Evolutionary conservation across 1,284 basidiomycete genomes (phyloP).

Genomic region (Hypsizygus ulmarius): DNA sequence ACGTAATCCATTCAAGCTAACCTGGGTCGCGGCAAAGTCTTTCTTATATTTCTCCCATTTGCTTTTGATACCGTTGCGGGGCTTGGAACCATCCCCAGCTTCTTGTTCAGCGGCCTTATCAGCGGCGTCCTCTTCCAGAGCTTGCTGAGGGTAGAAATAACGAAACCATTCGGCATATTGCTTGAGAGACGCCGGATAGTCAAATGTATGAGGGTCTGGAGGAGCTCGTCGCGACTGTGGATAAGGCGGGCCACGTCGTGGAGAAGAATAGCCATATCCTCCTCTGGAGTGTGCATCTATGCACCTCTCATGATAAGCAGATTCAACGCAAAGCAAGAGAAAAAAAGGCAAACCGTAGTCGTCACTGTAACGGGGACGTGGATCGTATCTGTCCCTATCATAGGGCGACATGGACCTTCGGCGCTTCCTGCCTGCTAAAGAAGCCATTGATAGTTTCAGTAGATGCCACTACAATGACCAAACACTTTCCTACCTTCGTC

Average conservation of each 20-base stretch:
- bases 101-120: constrained; percentile 80
- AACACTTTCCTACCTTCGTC: constrained; percentile 56
- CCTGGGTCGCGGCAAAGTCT: constrained; percentile 82
- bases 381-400: constrained; percentile 76
- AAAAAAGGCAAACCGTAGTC: constrained; percentile 62
- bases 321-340: constrained; percentile 6
- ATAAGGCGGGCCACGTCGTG: constrained; percentile 48
- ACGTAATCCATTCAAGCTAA: constrained; percentile 40
- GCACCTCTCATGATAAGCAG: constrained; percentile 11
- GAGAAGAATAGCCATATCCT: constrained; percentile 59
- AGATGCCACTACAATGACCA: neutral
- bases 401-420: constrained; percentile 85
- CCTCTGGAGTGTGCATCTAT: constrained; percentile 63
- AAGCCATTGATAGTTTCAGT: constrained; percentile 12
- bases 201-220: constrained; percentile 78
- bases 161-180: constrained; percentile 92
- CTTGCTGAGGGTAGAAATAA: constrained; percentile 72
- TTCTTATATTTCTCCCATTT: constrained; percentile 93
- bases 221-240: constrained; percentile 58
- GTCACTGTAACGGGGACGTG: constrained; percentile 74
- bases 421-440: constrained; percentile 66
- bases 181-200: constrained; percentile 78
- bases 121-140: constrained; percentile 73
- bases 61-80: constrained; percentile 74
- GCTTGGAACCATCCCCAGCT: constrained; percentile 73